These are phyloP conservation scores for Tylopilus rubrobrunneus DNA, from an alignment of 768 basidiomycete genomes.

Conservation along the genomic window DNA sequence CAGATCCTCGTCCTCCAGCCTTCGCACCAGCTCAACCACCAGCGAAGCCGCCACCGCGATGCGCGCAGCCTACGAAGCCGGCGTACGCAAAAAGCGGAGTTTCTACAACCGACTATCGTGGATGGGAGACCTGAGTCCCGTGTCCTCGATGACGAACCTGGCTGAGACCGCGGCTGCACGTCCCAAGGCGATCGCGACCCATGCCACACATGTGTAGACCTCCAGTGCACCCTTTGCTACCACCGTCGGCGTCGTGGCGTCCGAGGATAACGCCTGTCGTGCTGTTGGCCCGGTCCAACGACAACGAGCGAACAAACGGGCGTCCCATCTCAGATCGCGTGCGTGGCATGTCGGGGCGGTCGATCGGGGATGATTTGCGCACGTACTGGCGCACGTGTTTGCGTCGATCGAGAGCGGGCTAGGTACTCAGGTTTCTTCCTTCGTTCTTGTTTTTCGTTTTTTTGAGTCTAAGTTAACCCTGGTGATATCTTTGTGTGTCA, in stretches of 20 bases:
- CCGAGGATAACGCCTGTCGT: not conserved
- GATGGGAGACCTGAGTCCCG: constrained; percentile 24
- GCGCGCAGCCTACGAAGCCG: constrained; percentile 31
- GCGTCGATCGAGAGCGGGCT: not conserved
- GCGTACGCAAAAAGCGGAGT: constrained; percentile 33
- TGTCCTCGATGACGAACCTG: constrained; percentile 21
- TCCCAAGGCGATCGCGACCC: constrained; percentile 18
- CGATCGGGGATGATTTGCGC: not conserved
- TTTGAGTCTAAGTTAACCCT: constrained; percentile 6
- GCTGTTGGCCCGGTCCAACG: constrained; percentile 17
- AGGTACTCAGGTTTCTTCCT: not conserved
- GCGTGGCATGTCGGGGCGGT: not conserved
- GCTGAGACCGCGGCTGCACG: not conserved
- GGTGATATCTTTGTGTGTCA: not conserved
- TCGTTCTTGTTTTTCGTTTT: not conserved
- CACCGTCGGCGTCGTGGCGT: constrained; percentile 6
- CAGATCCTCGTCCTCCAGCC: constrained; percentile 29
- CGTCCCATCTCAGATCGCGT: not conserved
- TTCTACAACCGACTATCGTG: constrained; percentile 29
- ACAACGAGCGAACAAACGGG: not conserved
- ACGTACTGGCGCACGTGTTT: not conserved
- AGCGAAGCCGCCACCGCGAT: constrained; percentile 24
- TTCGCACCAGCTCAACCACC: constrained; percentile 15
- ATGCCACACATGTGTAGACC: constrained; percentile 9
- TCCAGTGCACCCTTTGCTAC: not conserved